Conservation (phyloP, 768 basidiomycete species). For the Pisolithus tinctorius region DNA sequence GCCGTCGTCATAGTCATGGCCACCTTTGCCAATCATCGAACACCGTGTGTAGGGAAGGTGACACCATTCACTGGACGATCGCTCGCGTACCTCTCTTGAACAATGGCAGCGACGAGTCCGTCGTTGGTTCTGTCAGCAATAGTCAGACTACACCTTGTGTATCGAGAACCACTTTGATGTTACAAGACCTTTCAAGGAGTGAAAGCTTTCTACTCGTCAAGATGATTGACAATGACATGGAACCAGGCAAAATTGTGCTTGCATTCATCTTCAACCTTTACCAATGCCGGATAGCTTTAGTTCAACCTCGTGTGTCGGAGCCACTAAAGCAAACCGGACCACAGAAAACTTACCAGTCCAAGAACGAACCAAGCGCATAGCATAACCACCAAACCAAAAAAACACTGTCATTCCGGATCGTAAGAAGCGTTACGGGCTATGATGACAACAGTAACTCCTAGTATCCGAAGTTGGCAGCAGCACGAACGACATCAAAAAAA, state of each 20-base stretch:
- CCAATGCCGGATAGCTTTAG: no score
- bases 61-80: slow-evolving; percentile 61
- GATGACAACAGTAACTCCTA: slow-evolving; percentile 10
- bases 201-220: slow-evolving; percentile 12
- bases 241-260: no score
- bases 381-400: not conserved
- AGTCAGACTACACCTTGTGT: slow-evolving; percentile 44
- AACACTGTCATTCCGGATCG: slow-evolving; percentile 9
- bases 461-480: slow-evolving; percentile 11
- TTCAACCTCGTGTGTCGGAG: no score
- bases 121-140: slow-evolving; percentile 66
- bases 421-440: slow-evolving; percentile 11
- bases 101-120: slow-evolving; percentile 36
- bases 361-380: no score
- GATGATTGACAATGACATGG: no score
- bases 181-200: slow-evolving; percentile 57
- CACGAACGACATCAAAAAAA: not conserved
- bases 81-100: slow-evolving; percentile 61
- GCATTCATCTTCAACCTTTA: no score
- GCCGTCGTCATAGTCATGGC: no score
- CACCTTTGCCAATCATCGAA: no score
- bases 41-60: slow-evolving; percentile 38
- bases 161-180: slow-evolving; percentile 50
- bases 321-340: not conserved
- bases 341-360: not conserved